Conservation (phyloP, 2,329 filamentous ascomycete species). For the Thermoascus crustaceus region DNA sequence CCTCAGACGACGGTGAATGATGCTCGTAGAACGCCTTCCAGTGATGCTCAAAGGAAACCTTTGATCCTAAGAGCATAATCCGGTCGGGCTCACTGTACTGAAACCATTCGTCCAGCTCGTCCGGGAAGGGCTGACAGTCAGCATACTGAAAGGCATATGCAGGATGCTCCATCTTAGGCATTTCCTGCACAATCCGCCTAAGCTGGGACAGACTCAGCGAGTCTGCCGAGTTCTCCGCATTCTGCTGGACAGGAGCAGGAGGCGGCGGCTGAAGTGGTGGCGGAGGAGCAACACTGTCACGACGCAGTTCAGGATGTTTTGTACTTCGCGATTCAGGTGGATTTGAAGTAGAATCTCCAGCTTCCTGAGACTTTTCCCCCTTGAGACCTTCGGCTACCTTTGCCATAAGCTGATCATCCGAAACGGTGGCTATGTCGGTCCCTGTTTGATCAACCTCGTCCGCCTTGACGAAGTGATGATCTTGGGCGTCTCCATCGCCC, state of each 20-base stretch:
- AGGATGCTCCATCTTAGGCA: constrained; percentile 59
- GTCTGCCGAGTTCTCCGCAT: constrained; percentile 43
- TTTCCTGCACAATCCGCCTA: constrained; percentile 63
- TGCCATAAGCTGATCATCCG: constrained; percentile 37
- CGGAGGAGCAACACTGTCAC: constrained; percentile 31
- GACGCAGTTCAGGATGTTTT: constrained; percentile 26
- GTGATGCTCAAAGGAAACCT: constrained; percentile 66
- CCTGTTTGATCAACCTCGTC: constrained; percentile 44
- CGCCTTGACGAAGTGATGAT: constrained; percentile 39
- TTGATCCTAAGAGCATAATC: constrained; percentile 65
- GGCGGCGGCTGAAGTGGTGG: constrained; percentile 40
- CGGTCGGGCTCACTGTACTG: constrained; percentile 82
- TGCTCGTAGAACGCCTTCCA: constrained; percentile 53
- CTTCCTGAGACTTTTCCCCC: constrained; percentile 23
- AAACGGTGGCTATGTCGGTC: constrained; percentile 38
- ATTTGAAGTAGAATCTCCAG: constrained; percentile 7
- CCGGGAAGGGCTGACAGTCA: constrained; percentile 64
- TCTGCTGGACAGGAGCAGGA: constrained; percentile 36
- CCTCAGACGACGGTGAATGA: constrained; percentile 25
- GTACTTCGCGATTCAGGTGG: constrained; percentile 10
- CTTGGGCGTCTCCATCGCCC: constrained; percentile 17
- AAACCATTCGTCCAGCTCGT: constrained; percentile 98
- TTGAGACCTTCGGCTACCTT: constrained; percentile 31
- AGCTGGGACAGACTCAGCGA: constrained; percentile 70
- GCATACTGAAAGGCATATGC: constrained; percentile 81